Percentiles rank a stretch among this genome's conserved stretches.
These are phyloP conservation scores for Monocercomonoides exilis DNA, from an alignment of 78 protist species.

Conservation along the genomic window DNA sequence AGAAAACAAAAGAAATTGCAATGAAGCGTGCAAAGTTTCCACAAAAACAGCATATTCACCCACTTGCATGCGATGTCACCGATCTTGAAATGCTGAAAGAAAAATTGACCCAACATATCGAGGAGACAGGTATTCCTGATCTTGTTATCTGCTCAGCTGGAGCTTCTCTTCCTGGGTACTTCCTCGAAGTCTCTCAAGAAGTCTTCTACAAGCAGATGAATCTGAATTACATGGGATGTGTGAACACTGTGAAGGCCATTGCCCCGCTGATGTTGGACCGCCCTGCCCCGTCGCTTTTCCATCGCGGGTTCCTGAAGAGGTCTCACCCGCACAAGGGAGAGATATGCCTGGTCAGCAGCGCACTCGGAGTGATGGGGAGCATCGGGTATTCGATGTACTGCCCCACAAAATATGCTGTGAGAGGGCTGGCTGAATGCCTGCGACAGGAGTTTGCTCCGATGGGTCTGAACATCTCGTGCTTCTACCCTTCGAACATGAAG, in stretches of 20 bases:
- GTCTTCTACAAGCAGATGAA: background rate
- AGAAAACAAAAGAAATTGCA: background rate
- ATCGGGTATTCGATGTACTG: conserved; percentile 11
- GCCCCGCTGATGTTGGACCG: conserved; percentile 1
- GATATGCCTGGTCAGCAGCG: background rate
- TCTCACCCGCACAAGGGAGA: background rate
- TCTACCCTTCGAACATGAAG: conserved; percentile 16
- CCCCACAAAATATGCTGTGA: conserved; percentile 1
- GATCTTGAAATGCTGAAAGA: background rate
- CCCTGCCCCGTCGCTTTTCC: background rate
- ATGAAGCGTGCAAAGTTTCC: background rate
- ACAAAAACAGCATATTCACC: background rate
- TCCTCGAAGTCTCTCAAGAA: background rate
- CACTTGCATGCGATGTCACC: conserved; percentile 2
- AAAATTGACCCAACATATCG: background rate
- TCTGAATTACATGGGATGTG: background rate
- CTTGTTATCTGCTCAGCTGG: conserved; percentile 4
- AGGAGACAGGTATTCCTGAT: background rate
- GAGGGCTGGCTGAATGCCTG: conserved; percentile 8
- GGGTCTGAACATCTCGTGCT: background rate
- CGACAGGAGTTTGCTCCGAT: background rate
- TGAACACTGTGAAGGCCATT: background rate
- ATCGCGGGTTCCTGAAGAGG: background rate
- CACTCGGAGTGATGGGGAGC: background rate
- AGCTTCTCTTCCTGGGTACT: background rate